phyloP scores from a whole-genome alignment of 108 stramenopile species.

The Discostella stelligeroides region DNA sequence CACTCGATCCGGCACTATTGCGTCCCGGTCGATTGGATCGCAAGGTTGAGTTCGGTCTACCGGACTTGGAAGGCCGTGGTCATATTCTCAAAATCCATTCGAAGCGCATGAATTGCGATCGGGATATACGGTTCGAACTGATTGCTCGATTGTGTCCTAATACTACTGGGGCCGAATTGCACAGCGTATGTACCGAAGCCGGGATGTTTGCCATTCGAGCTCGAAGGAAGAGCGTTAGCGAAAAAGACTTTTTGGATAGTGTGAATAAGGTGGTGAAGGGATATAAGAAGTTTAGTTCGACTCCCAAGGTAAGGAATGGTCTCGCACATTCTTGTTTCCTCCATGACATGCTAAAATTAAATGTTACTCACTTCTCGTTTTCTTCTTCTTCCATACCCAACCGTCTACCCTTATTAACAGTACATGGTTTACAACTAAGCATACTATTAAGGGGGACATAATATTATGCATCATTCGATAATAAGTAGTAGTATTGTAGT shows the following conservation, averaged over 20 bases:
- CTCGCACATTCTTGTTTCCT: neutral
- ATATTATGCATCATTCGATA: too few relatives aligned
- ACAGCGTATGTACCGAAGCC: conserved; percentile 97
- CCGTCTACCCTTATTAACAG: conserved; percentile 22
- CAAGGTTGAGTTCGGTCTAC: conserved; percentile 98
- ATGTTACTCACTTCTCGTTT: neutral
- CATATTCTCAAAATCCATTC: conserved; percentile 97
- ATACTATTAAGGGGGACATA: neutral
- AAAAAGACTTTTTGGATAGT: conserved; percentile 98
- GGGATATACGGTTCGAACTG: conserved; percentile 98
- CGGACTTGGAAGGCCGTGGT: conserved; percentile 95
- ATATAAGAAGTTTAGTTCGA: conserved; percentile 99
- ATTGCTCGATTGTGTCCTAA: conserved; percentile 97
- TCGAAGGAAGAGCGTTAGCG: conserved; percentile 93
- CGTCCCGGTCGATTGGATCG: conserved; percentile 97
- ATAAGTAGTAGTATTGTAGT: too few relatives aligned
- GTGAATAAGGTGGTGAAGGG: conserved; percentile 99
- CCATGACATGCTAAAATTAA: neutral
- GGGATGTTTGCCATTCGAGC: conserved; percentile 99
- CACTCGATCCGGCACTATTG: conserved; percentile 94
- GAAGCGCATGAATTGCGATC: conserved; percentile 97
- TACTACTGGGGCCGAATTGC: conserved; percentile 98
- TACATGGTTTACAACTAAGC: conserved; percentile 91
- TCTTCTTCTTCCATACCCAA: neutral
- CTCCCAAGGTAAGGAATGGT: conserved; percentile 72